These are phyloP conservation scores for Penicillium lividum DNA, from an alignment of 495 filamentous ascomycete genomes.

Conservation along the genomic window DNA sequence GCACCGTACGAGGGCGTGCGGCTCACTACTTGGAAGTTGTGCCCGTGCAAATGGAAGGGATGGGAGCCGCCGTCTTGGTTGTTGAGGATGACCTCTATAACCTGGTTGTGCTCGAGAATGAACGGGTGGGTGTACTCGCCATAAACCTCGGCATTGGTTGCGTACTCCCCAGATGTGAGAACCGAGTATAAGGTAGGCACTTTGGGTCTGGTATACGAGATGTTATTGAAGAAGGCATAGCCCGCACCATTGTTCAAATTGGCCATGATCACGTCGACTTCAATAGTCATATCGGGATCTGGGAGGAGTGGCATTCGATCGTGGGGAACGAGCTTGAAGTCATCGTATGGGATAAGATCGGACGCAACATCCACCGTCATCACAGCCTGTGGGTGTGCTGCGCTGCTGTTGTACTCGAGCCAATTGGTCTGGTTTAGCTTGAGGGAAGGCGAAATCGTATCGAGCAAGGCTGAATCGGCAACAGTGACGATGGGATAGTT, in stretches of 20 bases:
- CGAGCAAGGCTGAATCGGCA: slow-evolving; percentile 34
- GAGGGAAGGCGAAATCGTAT: slow-evolving; percentile 29
- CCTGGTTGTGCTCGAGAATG: slow-evolving; percentile 63
- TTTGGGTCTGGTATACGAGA: slow-evolving; percentile 71
- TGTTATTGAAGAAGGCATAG: slow-evolving; percentile 77
- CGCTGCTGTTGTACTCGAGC: slow-evolving; percentile 67
- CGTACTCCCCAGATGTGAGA: slow-evolving; percentile 60
- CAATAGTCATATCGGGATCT: slow-evolving; percentile 29
- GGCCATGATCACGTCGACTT: slow-evolving; percentile 47
- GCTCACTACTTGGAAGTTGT: slow-evolving; percentile 72
- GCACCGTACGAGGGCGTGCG: slow-evolving; percentile 43
- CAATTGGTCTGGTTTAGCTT: slow-evolving; percentile 76
- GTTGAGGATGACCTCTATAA: slow-evolving; percentile 80
- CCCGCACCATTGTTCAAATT: slow-evolving; percentile 39
- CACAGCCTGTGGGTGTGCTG: slow-evolving; percentile 53
- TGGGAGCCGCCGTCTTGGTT: slow-evolving; percentile 73
- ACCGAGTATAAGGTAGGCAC: slow-evolving; percentile 81
- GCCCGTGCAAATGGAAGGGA: slow-evolving; percentile 88
- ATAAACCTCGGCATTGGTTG: slow-evolving; percentile 68
- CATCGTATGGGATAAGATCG: slow-evolving; percentile 10
- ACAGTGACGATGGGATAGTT: slow-evolving; percentile 66
- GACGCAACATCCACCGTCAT: slow-evolving; percentile 47
- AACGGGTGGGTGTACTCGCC: slow-evolving; percentile 70
- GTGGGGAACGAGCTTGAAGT: slow-evolving; percentile 43
- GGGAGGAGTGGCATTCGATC: slow-evolving; percentile 45